Conservation (phyloP, 2,329 filamentous ascomycete genomes). For the Sporothrix inflata region DNA sequence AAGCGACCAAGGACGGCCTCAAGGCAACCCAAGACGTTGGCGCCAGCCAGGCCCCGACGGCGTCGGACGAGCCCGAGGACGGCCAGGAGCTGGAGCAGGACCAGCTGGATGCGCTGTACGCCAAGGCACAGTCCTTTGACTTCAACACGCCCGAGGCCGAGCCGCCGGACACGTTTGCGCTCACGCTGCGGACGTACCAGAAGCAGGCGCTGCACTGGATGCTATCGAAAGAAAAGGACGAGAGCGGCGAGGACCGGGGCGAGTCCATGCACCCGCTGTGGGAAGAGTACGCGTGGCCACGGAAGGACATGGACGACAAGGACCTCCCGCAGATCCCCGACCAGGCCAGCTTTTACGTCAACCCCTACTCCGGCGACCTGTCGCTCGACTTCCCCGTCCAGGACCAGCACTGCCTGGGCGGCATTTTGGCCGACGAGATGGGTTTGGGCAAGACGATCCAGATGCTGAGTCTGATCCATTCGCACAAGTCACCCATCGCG, state of each 20-base stretch:
- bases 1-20: constrained; percentile 44
- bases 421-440: constrained; percentile 96
- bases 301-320: constrained; percentile 83
- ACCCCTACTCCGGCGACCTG: constrained; percentile 93
- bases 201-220: constrained; percentile 97
- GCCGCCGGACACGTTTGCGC: constrained; percentile 77
- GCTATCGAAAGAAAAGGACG: constrained; percentile 86
- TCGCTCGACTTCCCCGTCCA: constrained; percentile 90
- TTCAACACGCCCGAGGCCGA: constrained; percentile 88
- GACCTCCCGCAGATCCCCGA: constrained; percentile 67
- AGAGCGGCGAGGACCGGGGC: constrained; percentile 59
- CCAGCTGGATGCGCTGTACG: constrained; percentile 90
- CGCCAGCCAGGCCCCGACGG: constrained; percentile 1
- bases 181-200: constrained; percentile 88
- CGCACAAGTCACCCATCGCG: constrained; percentile 67
- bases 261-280: constrained; percentile 93
- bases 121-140: constrained; percentile 95
- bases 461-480: constrained; percentile 92
- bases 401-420: constrained; percentile 91
- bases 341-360: constrained; percentile 84
- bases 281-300: constrained; percentile 93
- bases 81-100: constrained; percentile 92
- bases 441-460: constrained; percentile 97
- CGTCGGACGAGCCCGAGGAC: constrained; percentile 72
- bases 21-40: background rate